Conservation (phyloP, 306 rosid genomes). For the Carpinus fangiana region DNA sequence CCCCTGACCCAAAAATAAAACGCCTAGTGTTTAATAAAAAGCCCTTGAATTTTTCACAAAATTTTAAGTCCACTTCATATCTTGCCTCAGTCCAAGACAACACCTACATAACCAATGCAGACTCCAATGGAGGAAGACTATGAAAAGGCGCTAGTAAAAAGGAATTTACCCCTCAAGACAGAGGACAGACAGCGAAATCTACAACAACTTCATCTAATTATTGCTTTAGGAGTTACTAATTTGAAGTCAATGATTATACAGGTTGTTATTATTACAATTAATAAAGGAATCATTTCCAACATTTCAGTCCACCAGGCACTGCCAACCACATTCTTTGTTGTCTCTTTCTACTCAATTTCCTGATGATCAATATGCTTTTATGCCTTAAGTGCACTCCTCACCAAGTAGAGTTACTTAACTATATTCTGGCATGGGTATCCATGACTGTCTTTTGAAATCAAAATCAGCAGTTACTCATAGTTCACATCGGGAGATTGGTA, state of each 20-base stretch:
- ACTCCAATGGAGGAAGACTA: too few relatives aligned
- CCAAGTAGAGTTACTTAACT: background rate
- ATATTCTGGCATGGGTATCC: background rate
- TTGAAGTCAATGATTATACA: background rate
- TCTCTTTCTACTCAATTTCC: background rate
- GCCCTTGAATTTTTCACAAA: slow-evolving; percentile 4
- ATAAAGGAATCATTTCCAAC: background rate
- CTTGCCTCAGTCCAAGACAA: slow-evolving; percentile 1
- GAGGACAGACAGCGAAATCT: background rate
- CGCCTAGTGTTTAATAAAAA: background rate
- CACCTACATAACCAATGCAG: background rate
- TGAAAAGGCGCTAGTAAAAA: too few relatives aligned
- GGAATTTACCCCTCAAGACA: too few relatives aligned
- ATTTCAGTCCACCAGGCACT: background rate
- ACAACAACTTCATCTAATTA: background rate
- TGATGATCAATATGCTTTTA: too few relatives aligned
- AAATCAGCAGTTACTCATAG: background rate
- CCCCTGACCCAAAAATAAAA: background rate
- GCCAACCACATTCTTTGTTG: background rate
- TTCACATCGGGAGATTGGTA: background rate
- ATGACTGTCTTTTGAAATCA: too few relatives aligned
- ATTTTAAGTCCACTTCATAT: background rate
- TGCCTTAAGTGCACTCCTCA: background rate
- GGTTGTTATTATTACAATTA: background rate
- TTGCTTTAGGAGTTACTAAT: background rate